Base-by-base conservation (phyloP, 2,329 filamentous ascomycete genomes). In the Huntiella bhutanensis region DNA sequence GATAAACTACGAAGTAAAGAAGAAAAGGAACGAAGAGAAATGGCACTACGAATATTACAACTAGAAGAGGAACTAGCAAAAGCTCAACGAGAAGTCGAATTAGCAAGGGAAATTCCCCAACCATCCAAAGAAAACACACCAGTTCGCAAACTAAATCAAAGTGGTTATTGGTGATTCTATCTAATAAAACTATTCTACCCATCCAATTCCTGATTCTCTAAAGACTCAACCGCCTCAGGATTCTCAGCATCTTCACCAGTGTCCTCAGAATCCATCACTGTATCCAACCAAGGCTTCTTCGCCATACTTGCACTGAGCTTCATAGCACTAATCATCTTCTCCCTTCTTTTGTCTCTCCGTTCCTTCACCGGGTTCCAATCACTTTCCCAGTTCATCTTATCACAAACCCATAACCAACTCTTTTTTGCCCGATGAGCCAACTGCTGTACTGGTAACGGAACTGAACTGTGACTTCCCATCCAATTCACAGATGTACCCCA, bases 361-460 rank as follows among this genome's bases (percentile, higher is more conserved):
- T 16, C 12, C 37, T 5, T 15, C 13, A 12, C 10, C 16, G 17
- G 28, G 5, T 17, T 28, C 17, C 41, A 43, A 33, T 33, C 10
- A 17, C n/a, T n/a, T 11, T 51, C 43, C 53, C 52, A 53, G 4
- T 41, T 33, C 49, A 53, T 49, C 11, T 17, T 38, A 5, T 36
- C 22, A n/a, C 49, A 51, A 37, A 54, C 32, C 46, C 19, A 48
- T 39, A 46, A 37, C 53, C 52, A 54, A 32, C 48, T 46, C 15
- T 16, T 35, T 46, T 50, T 50, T 8, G 51, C 52, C 33, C 48
- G 39, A 2, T 48, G 38, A 4, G 47, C 52, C 33, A 45, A 46
- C 33, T 47, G 37, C 19, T 41, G 43, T 17, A 48, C 49, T 11
- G 41, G 47, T 13, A 15, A 35, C 12, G 49, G 47, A 4, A 45